Evolutionary conservation across 1,139 yeast genomes (phyloP), one percentile per base, ranked within the genome.

Genomic region (Suhomyces yuchorum): DNA sequence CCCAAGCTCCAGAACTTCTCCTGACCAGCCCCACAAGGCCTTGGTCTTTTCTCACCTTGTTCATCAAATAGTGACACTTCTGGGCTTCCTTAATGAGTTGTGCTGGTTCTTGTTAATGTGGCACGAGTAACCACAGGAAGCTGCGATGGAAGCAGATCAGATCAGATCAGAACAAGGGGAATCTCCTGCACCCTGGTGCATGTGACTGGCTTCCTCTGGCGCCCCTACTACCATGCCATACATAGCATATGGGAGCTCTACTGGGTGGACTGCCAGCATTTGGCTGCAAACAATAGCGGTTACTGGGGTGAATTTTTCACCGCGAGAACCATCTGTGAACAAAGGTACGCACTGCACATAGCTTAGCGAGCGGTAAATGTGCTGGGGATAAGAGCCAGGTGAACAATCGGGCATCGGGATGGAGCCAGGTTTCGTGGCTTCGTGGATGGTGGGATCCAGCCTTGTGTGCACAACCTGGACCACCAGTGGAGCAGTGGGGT

Each of bases 281-380:
- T 36, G 39, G 28, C 18, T 22, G 39, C 39, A 23, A 36, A 22
- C 26, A 23, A 20, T 36, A 23, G 39, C n/a, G 22, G 37, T 12
- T 18, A 30, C 34, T 30, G 26, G 9, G 26, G 23, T 36, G 38
- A 30, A 14, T 14, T 30, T 12, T 14, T 30, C 34, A 15, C 42
- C 22, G 17, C 14, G 4, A 4, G 12, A 12, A 15, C 15, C 34
- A 14, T 8, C 18, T 2, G 18, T 18, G 34, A 14, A 15, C 18
- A 30, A 30, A 8, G 11, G 14, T 30, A n/a, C 14, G 30, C 2
- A 11, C 30, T 26, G 34, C 34, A 30, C 17, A 30, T 18, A 30
- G 11, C 14, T 26, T 12, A 26, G 30, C 14, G 14, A 26, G 30
- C 14, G 30, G 30, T 8, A 26, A 11, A 2, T 26, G 30, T n/a